Percentiles rank a stretch among this genome's conserved stretches.
phyloP scores from a whole-genome alignment of 2,329 filamentous ascomycete species.

The Nemania diffusa region DNA sequence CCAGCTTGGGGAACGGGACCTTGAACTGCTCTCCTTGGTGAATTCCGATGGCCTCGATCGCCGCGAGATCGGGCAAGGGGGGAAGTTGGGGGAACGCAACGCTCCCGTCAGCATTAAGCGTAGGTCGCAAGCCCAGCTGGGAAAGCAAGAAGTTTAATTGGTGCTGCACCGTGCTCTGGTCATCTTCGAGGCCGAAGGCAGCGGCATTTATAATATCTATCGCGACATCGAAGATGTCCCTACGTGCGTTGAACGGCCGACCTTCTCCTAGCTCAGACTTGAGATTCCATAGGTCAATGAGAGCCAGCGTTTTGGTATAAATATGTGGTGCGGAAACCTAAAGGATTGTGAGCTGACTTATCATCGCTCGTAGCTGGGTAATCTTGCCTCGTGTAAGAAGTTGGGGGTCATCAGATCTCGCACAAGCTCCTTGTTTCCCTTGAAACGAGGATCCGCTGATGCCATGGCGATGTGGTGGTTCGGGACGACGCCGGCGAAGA shows the following conservation, averaged over 20 bases:
- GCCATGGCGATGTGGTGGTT: slow-evolving; percentile 51
- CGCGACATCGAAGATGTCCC: slow-evolving; percentile 49
- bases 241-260: slow-evolving; percentile 48
- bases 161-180: slow-evolving; percentile 34
- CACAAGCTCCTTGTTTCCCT: slow-evolving; percentile 49
- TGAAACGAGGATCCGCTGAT: slow-evolving; percentile 49
- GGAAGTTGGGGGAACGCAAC: slow-evolving; percentile 34
- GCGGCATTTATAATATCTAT: slow-evolving; percentile 52
- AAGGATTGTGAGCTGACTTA: not conserved
- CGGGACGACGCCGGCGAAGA: slow-evolving; percentile 38
- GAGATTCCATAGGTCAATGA: slow-evolving; percentile 51
- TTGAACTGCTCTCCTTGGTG: slow-evolving; percentile 38
- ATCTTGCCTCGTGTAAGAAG: slow-evolving; percentile 47
- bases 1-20: slow-evolving; percentile 21
- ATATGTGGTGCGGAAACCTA: slow-evolving; percentile 52
- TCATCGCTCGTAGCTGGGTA: not conserved
- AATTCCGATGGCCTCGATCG: slow-evolving; percentile 29
- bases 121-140: not conserved
- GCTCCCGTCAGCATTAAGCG: slow-evolving; percentile 20
- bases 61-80: slow-evolving; percentile 34
- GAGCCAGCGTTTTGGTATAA: slow-evolving; percentile 46
- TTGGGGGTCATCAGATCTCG: slow-evolving; percentile 52
- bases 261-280: slow-evolving; percentile 47
- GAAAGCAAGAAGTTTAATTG: slow-evolving; percentile 28
- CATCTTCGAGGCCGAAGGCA: slow-evolving; percentile 47